Evolutionary conservation across 805 yeast species (phyloP).

Genomic region (Myxozyma geophila): DNA sequence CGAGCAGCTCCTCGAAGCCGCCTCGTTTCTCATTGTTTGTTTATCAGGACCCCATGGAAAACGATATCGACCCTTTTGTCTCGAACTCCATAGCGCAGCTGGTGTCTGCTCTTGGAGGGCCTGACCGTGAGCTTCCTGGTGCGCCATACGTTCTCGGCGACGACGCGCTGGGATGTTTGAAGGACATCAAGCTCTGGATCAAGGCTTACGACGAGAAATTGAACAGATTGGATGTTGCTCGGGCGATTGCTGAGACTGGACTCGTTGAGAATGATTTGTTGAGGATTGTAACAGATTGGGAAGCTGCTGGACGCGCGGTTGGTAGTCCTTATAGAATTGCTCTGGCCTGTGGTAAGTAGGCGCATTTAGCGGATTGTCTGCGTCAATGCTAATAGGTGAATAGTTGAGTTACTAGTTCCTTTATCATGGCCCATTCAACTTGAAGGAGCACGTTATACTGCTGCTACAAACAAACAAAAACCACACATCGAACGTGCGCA

Average conservation of each 20-base stretch:
- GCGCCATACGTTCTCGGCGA: conserved; percentile 78
- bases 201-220: conserved; percentile 77
- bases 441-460: conserved; percentile 59
- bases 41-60: background rate
- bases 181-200: conserved; percentile 88
- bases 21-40: background rate
- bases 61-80: conserved; percentile 7
- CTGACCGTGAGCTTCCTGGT: conserved; percentile 62
- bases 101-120: conserved; percentile 90
- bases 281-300: conserved; percentile 78
- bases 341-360: conserved; percentile 56
- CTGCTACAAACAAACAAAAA: conserved; percentile 61
- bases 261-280: conserved; percentile 73
- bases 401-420: conserved; percentile 75
- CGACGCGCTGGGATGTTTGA: conserved; percentile 82
- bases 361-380: background rate
- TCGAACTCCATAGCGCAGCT: conserved; percentile 43
- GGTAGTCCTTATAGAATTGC: conserved; percentile 59
- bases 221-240: conserved; percentile 76
- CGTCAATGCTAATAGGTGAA: background rate
- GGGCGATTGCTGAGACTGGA: conserved; percentile 82
- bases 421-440: conserved; percentile 84
- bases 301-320: conserved; percentile 45
- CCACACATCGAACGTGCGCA: conserved; percentile 70
- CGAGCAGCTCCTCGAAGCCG: background rate